These are phyloP conservation scores for Discostella stelligera DNA, from an alignment of 352 stramenopile genomes.

Conservation along the genomic window DNA sequence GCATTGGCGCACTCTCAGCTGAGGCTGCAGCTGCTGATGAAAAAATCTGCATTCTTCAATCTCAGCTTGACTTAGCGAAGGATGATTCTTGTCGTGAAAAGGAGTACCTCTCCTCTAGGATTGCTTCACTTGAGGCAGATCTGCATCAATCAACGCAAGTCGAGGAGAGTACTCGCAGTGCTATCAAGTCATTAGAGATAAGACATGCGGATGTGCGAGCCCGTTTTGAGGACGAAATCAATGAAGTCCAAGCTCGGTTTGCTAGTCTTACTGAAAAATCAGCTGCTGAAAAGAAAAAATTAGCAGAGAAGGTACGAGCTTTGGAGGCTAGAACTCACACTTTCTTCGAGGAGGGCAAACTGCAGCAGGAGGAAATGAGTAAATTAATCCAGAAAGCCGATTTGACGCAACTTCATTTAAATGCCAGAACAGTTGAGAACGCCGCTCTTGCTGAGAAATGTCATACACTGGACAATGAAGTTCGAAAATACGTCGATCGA, in stretches of 20 bases:
- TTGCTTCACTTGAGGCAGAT: conserved; percentile 16
- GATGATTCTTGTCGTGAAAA: conserved; percentile 1
- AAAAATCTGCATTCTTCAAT: conserved; percentile 9
- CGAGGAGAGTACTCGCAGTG: neutral
- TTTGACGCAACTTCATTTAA: neutral
- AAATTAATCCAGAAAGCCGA: conserved; percentile 10
- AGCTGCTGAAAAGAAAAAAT: neutral
- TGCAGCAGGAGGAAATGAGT: conserved; percentile 16
- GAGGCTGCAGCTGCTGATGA: conserved; percentile 11
- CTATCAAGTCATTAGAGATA: conserved; percentile 14
- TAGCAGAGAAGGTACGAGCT: conserved; percentile 2
- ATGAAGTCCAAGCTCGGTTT: conserved; percentile 3
- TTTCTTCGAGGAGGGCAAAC: conserved; percentile 13
- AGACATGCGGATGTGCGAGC: conserved; percentile 9
- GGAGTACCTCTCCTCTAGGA: conserved; percentile 12
- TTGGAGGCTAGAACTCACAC: conserved; percentile 4
- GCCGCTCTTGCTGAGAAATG: neutral
- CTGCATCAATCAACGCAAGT: conserved; percentile 12
- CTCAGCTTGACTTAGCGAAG: conserved; percentile 1
- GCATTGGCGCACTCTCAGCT: conserved; percentile 6
- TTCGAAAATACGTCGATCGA: neutral
- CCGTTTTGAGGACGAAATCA: conserved; percentile 12
- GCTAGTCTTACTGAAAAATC: conserved; percentile 1
- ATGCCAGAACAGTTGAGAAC: neutral
- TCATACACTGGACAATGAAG: neutral